Evolutionary conservation across 768 basidiomycete genomes (phyloP), one percentile per base, ranked within the genome.

Genomic region (Hortiboletus campestris): DNA sequence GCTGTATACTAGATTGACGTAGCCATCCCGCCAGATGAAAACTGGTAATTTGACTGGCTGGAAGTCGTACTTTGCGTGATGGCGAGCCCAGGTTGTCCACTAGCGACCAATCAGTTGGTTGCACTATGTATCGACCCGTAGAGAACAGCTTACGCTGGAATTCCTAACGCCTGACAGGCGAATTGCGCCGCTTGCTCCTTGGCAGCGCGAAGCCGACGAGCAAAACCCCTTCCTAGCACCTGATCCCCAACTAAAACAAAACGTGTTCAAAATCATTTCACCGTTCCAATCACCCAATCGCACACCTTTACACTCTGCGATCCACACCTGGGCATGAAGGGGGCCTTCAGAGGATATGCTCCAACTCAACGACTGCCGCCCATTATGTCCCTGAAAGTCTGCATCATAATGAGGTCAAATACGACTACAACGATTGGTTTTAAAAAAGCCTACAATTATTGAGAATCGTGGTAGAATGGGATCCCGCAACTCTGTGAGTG

Each of bases 241-340:
- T 75, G 68, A 8, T 78, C 81, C 31, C 69, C 60, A 40, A 85
- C 85, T 86, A 48, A 20, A 29, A 50, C 44, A 25, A n/a, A 43
- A 28, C 61, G 36, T 62, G 45, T 38, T 25, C 25, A 44, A 47
- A 34, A 11, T 46, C 16, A 43, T 13, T n/a, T 46, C 11, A n/a
- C 38, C 4, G 3, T n/a, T n/a, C 28, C 35, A 10, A 19, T 22
- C 9, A 8, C 20, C 16, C n/a, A 16, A 20, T 38, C 19, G 50
- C 81, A 62, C 60, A 85, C 86, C 74, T 71, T 82, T 85, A 68
- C 83, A 86, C 19, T 76, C 66, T n/a, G 75, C 67, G 10, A 74
- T 81, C 85, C 85, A 88, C 20, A 64, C 53, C 31, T 72, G 60
- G 12, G 72, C 68, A 60, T 80, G 66, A 10, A 75, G 55, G 0